phyloP scores from a whole-genome alignment of 2,329 filamentous ascomycete species.

The Tolypocladium album region DNA sequence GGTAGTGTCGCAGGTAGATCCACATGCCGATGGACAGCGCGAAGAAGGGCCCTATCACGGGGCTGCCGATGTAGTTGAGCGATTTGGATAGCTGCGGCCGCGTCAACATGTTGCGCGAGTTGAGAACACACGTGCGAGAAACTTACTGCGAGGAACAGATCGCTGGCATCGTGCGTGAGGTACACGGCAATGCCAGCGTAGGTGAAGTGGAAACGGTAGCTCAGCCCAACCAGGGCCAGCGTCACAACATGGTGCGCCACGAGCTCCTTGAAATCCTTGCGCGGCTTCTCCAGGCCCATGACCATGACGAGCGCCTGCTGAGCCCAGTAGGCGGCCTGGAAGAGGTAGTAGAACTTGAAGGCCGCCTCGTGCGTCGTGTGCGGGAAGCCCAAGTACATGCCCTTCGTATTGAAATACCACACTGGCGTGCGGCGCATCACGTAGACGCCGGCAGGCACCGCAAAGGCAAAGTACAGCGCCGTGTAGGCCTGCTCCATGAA shows the following conservation, averaged over 20 bases:
- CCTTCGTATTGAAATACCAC: slow-evolving; percentile 89
- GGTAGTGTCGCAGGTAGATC: slow-evolving; percentile 82
- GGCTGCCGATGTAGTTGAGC: slow-evolving; percentile 79
- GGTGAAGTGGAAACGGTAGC: slow-evolving; percentile 96
- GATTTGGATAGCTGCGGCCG: slow-evolving; percentile 59
- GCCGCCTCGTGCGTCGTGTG: slow-evolving; percentile 67
- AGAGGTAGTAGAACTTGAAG: slow-evolving; percentile 94
- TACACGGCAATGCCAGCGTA: slow-evolving; percentile 91
- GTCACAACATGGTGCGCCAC: slow-evolving; percentile 88
- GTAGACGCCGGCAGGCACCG: slow-evolving; percentile 76
- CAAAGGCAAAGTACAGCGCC: slow-evolving; percentile 75
- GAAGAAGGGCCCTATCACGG: slow-evolving; percentile 73
- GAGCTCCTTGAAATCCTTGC: slow-evolving; percentile 92
- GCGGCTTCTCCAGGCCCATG: slow-evolving; percentile 79
- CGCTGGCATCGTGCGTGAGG: slow-evolving; percentile 86
- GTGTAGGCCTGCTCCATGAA: slow-evolving; percentile 98
- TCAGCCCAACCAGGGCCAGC: slow-evolving; percentile 69
- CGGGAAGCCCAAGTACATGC: slow-evolving; percentile 84
- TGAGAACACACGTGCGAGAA: neutral
- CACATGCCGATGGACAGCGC: slow-evolving; percentile 70
- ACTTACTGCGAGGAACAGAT: slow-evolving; percentile 74
- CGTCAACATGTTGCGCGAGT: neutral
- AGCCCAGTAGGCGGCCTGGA: slow-evolving; percentile 90
- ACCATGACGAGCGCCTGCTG: slow-evolving; percentile 89
- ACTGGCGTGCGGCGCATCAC: slow-evolving; percentile 86